Percentiles rank a stretch among this genome's conserved stretches.
Conservation (phyloP, 2,329 filamentous ascomycete genomes). For the Colletotrichum sp. region DNA sequence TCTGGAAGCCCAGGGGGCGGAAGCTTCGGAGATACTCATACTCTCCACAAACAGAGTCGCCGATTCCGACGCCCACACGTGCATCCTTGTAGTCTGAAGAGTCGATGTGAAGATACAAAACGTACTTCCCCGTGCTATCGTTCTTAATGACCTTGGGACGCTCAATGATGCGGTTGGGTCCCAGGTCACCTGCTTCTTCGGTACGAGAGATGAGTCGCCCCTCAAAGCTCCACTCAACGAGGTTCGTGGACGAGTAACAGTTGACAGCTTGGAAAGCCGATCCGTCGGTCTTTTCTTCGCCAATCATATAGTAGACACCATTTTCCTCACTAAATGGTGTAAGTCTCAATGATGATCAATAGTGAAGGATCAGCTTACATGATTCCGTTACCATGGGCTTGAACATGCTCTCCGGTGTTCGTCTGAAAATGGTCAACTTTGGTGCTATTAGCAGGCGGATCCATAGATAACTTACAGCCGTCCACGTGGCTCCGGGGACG, state of each 20-base stretch:
- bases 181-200: constrained; percentile 57
- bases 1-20: constrained; percentile 37
- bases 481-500: constrained; percentile 52
- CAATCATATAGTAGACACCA: constrained; percentile 69
- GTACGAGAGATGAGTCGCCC: constrained; percentile 62
- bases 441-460: not conserved
- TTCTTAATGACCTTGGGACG: constrained; percentile 74
- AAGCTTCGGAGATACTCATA: constrained; percentile 49
- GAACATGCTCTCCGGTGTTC: constrained; percentile 59
- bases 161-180: constrained; percentile 67
- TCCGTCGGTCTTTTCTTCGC: constrained; percentile 72
- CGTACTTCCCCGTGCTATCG: constrained; percentile 65
- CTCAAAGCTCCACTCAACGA: constrained; percentile 68
- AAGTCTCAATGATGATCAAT: not conserved
- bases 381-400: constrained; percentile 71
- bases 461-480: constrained; percentile 34
- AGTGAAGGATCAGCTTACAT: constrained; percentile 32
- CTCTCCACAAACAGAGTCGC: constrained; percentile 62
- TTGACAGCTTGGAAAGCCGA: constrained; percentile 68
- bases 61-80: constrained; percentile 67
- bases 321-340: constrained; percentile 42
- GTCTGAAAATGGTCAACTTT: constrained; percentile 29
- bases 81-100: constrained; percentile 65
- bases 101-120: constrained; percentile 75
- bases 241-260: constrained; percentile 68